Evolutionary conservation across 1,139 yeast species (phyloP), one percentile per base, ranked within the genome.

Genomic region (Diutina sp.): DNA sequence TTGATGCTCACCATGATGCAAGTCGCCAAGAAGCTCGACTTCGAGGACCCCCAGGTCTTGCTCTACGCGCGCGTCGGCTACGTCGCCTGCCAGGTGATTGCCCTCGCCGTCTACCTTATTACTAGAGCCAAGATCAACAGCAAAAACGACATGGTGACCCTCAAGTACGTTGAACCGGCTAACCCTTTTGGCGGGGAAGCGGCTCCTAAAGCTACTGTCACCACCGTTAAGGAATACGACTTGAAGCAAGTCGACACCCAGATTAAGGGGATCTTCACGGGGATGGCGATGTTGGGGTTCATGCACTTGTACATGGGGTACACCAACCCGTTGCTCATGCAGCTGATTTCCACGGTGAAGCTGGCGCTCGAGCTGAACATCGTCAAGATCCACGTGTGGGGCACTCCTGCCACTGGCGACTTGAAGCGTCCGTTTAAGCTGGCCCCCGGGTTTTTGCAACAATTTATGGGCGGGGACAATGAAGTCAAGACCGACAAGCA

Each of bases 1-100:
- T 75, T 93, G 82, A 91, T 91, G 97, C 87, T 93, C 70, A 86
- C 85, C 78, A 88, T 90, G 90, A 93, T 91, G 97, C 98, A 93
- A 74, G 87, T 90, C 61, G 83, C 97, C 63, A 90, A 90, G 74
- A 83, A 82, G 69, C 79, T 93, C 62, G 95, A 93, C 71, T 85
- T 91, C 74, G 98, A 91, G 71, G 83, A 93, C 72, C 93, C 95
- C 56, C 73, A 74, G 62, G 80, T 84, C 59, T 77, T 91, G 59
- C 74, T 87, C 68, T 87, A 84, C 69, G 91, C 89, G 59, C 85
- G 99, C 72, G 77, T 76, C 52, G 83, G 82, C 56, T 95, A 90
- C 74, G 71, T 81, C 55, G 64, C 84, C 38, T 82, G 93, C 67
- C 90, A 89, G 67, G 70, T 77, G 54, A 62, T 85, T 59, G 84